Conservation (phyloP, 306 rosid genomes). For the Castanopsis chinensis region DNA sequence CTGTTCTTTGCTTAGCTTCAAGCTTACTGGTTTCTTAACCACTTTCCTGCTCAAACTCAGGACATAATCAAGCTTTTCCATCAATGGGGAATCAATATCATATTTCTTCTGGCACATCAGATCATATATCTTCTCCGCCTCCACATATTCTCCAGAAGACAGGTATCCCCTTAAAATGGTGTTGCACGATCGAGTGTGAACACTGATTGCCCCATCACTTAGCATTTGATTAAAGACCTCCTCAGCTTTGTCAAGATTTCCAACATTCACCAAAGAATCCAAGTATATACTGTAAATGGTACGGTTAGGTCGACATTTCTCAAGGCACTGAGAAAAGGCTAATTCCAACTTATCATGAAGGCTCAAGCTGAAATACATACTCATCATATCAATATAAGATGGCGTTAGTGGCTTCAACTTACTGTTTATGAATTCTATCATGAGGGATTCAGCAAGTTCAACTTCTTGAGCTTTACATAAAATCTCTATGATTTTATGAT, state of each 20-base stretch:
- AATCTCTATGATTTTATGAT: slow-evolving; percentile 68
- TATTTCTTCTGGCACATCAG: slow-evolving; percentile 79
- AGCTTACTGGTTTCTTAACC: slow-evolving; percentile 54
- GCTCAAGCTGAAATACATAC: slow-evolving; percentile 64
- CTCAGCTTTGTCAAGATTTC: slow-evolving; percentile 71
- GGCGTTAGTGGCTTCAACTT: slow-evolving; percentile 71
- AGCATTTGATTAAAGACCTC: slow-evolving; percentile 64
- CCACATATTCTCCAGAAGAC: slow-evolving; percentile 51
- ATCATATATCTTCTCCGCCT: slow-evolving; percentile 74
- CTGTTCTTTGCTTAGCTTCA: slow-evolving; percentile 80
- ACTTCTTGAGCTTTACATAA: slow-evolving; percentile 66
- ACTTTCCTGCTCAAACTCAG: slow-evolving; percentile 66
- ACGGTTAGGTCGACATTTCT: slow-evolving; percentile 69
- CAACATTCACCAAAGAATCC: slow-evolving; percentile 79
- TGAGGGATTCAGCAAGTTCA: slow-evolving; percentile 70
- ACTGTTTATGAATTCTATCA: slow-evolving; percentile 60
- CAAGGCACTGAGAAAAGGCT: slow-evolving; percentile 67
- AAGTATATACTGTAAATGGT: slow-evolving; percentile 67
- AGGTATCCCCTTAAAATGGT: slow-evolving; percentile 74
- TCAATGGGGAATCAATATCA: slow-evolving; percentile 54
- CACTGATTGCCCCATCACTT: slow-evolving; percentile 50
- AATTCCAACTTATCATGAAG: slow-evolving; percentile 66
- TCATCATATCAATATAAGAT: slow-evolving; percentile 63
- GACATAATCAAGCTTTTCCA: slow-evolving; percentile 73
- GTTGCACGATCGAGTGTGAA: slow-evolving; percentile 80